Percentiles rank a stretch among this genome's conserved stretches.
phyloP scores from a whole-genome alignment of 176 grass and related monocot genomes.

The Urochloa ruziziensis region DNA sequence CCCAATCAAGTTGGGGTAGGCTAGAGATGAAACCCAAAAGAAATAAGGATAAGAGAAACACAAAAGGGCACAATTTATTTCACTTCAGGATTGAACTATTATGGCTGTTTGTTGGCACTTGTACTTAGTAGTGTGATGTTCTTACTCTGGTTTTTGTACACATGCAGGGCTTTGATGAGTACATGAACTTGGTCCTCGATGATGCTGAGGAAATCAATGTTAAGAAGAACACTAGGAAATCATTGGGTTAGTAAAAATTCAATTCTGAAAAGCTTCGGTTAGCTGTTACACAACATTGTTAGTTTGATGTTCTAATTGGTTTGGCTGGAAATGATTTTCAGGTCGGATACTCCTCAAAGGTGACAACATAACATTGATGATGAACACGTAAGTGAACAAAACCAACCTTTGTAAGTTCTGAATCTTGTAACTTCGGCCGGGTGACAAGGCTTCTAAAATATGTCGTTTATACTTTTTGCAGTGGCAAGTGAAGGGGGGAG shows the following conservation, averaged over 20 bases:
- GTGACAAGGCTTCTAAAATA: neutral
- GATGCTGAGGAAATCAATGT: conserved; percentile 91
- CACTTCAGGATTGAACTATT: neutral
- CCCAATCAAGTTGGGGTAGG: no score
- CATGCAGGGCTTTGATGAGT: conserved; percentile 95
- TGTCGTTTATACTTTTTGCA: neutral
- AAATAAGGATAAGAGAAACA: no score
- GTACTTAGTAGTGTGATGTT: neutral
- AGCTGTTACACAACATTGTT: neutral
- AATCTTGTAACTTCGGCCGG: neutral
- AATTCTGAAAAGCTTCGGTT: neutral
- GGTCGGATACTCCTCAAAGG: conserved; percentile 95
- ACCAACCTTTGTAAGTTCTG: neutral
- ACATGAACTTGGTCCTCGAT: conserved; percentile 97
- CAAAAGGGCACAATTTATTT: no score
- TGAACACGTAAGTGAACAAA: conserved; percentile 64
- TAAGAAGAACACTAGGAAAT: conserved; percentile 83
- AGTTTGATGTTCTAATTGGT: neutral
- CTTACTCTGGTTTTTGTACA: neutral
- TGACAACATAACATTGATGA: conserved; percentile 98
- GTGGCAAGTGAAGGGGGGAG: conserved; percentile 37
- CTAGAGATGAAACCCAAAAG: no score
- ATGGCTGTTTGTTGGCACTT: neutral
- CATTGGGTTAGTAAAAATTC: conserved; percentile 53
- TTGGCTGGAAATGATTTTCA: conserved; percentile 32